Percentiles rank a stretch among this genome's conserved stretches.
phyloP scores from a whole-genome alignment of 2,329 filamentous ascomycete genomes.

The Cercospora zeae-maydis region DNA sequence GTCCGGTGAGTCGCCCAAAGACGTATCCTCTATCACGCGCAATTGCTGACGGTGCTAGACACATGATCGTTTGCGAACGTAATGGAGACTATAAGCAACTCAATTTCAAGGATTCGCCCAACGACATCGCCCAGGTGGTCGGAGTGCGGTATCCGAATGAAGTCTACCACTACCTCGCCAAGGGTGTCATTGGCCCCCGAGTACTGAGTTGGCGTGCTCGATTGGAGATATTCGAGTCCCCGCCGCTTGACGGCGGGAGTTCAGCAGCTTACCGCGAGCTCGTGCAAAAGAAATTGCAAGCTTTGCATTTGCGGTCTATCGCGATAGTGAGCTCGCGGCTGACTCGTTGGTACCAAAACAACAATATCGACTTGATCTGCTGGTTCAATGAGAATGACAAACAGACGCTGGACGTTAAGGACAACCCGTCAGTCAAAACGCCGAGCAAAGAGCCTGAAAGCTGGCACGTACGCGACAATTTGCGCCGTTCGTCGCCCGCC shows the following conservation, averaged over 20 bases:
- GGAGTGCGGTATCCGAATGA: conserved; percentile 1
- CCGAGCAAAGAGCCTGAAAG: conserved; percentile 42
- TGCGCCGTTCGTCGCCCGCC: conserved; percentile 19
- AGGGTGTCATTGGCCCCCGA: conserved; percentile 73
- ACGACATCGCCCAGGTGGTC: conserved; percentile 86
- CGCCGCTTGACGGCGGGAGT: conserved; percentile 80
- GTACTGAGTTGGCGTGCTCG: conserved; percentile 80
- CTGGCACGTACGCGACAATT: conserved; percentile 65
- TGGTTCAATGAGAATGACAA: conserved; percentile 77
- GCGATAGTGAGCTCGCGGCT: conserved; percentile 74
- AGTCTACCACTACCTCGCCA: conserved; percentile 63
- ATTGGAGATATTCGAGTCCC: conserved; percentile 70
- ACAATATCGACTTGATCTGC: conserved; percentile 69
- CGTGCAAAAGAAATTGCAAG: conserved; percentile 68
- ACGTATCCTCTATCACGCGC: no score
- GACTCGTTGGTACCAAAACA: conserved; percentile 78
- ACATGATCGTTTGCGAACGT: conserved; percentile 76
- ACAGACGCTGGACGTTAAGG: conserved; percentile 40
- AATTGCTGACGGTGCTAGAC: conserved; percentile 36
- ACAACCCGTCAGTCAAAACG: conserved; percentile 15
- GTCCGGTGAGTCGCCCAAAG: conserved; percentile 52
- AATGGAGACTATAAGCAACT: conserved; percentile 74
- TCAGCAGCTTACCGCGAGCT: conserved; percentile 78
- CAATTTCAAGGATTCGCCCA: conserved; percentile 69
- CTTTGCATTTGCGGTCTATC: conserved; percentile 71